These are phyloP conservation scores for Podochytrium sp. DNA, from an alignment of 192 early-diverging fungal genomes.

Conservation along the genomic window DNA sequence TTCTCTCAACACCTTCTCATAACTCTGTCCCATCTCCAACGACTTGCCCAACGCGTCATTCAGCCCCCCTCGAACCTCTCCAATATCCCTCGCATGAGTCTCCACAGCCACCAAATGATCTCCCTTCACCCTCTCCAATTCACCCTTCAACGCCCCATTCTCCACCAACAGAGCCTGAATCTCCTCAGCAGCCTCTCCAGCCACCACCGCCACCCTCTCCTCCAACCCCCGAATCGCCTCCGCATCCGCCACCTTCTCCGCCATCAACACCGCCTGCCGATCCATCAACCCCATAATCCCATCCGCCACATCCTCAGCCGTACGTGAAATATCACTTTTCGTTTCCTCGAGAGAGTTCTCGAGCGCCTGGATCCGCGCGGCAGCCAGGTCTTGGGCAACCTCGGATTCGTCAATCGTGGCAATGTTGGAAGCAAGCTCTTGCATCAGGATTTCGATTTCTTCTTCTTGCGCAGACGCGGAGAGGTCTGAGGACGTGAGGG, in stretches of 20 bases:
- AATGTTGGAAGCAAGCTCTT: neutral
- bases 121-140: neutral
- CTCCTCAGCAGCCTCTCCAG: neutral
- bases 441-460: neutral
- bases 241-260: neutral
- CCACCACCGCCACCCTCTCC: neutral
- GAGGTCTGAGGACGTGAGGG: no score
- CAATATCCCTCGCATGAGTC: neutral
- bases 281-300: neutral
- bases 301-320: slow-evolving; percentile 5
- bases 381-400: neutral
- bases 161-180: neutral
- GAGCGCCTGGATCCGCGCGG: slow-evolving; percentile 6
- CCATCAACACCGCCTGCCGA: neutral
- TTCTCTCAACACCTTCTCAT: neutral
- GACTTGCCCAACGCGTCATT: neutral
- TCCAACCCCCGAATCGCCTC: neutral
- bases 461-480: no score
- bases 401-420: neutral
- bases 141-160: neutral
- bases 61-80: neutral
- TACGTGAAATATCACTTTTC: neutral
- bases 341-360: neutral
- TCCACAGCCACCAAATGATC: neutral
- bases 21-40: neutral